These are phyloP conservation scores for Aspergillus leporis DNA, from an alignment of 495 filamentous ascomycete species.

Conservation along the genomic window DNA sequence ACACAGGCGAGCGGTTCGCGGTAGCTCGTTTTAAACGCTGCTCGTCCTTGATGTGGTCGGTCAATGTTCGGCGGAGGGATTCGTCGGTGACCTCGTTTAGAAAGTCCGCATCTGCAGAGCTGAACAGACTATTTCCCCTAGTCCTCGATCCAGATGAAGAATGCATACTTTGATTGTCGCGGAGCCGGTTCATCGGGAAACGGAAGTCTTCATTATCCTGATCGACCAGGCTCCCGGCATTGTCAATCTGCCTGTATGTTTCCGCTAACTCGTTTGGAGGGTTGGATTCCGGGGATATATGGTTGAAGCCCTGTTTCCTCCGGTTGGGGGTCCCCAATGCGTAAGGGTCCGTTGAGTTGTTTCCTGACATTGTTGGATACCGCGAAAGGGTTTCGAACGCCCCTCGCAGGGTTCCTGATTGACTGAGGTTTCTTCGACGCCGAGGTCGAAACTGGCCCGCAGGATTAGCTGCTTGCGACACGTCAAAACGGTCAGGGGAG, in stretches of 20 bases:
- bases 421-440: conserved; percentile 32
- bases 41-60: conserved; percentile 46
- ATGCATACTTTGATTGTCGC: conserved; percentile 23
- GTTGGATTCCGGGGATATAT: conserved; percentile 33
- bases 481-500: conserved; percentile 32
- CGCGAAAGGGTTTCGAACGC: conserved; percentile 35
- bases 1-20: conserved; percentile 43
- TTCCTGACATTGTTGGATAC: conserved; percentile 24
- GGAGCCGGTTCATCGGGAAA: conserved; percentile 9
- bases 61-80: conserved; percentile 31
- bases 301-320: conserved; percentile 13
- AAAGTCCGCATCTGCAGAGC: conserved; percentile 28
- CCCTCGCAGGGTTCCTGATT: conserved; percentile 39
- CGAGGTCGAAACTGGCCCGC: conserved; percentile 30
- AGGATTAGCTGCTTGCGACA: conserved; percentile 32
- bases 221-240: conserved; percentile 43
- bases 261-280: conserved; percentile 46
- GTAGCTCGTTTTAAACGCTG: conserved; percentile 46
- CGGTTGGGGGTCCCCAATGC: conserved; percentile 16
- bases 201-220: conserved; percentile 31
- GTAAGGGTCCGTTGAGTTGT: conserved; percentile 18
- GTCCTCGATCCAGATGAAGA: conserved; percentile 29
- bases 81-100: conserved; percentile 33
- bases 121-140: conserved; percentile 20
- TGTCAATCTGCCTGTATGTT: conserved; percentile 46